A percentile compares a stretch with the other conserved stretches of the same genome.
These are phyloP conservation scores for Metarhizium humberi DNA, from an alignment of 2,329 filamentous ascomycete genomes.

Conservation along the genomic window DNA sequence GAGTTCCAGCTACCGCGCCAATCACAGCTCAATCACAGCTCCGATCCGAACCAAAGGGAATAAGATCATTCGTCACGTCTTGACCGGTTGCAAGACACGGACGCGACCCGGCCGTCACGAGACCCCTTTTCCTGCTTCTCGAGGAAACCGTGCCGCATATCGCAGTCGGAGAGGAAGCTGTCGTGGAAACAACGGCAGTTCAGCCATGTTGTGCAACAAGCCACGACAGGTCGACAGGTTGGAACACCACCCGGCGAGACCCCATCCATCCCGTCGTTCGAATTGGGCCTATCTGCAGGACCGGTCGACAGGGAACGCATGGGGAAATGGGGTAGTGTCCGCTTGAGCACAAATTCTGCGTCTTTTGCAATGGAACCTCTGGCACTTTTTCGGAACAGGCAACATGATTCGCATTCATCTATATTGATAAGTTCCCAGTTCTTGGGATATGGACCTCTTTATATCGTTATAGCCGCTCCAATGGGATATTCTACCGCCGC, in stretches of 20 bases:
- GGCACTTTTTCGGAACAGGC: too few species aligned
- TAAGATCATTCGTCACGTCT: too few species aligned
- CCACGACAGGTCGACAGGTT: not conserved
- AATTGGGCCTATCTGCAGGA: not conserved
- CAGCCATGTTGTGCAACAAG: not conserved
- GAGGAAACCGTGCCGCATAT: not conserved
- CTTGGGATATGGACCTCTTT: too few species aligned
- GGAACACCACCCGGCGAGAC: too few species aligned
- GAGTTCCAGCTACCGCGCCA: slow-evolving; percentile 3
- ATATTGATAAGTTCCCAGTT: too few species aligned
- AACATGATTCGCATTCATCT: too few species aligned
- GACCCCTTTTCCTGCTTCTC: not conserved
- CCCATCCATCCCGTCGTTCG: not conserved
- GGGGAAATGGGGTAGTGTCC: too few species aligned
- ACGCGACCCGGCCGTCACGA: not conserved
- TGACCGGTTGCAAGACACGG: not conserved
- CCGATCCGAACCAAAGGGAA: not conserved
- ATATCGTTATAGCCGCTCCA: not conserved
- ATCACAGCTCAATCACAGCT: not conserved
- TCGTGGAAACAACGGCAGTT: not conserved
- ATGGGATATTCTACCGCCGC: not conserved
- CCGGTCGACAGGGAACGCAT: too few species aligned
- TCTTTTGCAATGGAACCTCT: too few species aligned
- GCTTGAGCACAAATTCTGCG: too few species aligned
- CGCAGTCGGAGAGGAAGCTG: too few species aligned